Base-by-base conservation (phyloP, 805 yeast species). In the Zygoascus tannicola region DNA sequence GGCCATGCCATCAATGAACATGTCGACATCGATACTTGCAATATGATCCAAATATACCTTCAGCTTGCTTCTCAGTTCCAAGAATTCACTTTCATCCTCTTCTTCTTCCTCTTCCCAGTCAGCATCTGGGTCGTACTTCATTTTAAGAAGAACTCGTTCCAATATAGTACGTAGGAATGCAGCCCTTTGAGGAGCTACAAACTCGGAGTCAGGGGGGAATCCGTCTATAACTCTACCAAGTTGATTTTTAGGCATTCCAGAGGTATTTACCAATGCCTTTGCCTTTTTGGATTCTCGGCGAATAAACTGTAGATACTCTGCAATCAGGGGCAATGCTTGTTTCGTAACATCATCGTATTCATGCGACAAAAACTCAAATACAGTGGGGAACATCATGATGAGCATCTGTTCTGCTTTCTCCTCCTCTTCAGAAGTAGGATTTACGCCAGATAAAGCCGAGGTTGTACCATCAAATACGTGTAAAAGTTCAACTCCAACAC, bases 321-420 rank as follows among this genome's bases (percentile, higher is more conserved):
- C 76, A 38, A 92, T 67, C 55, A 86, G 83, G 5, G 92, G 81
- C 56, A 90, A 82, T 14, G 86, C 82, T 60, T 85, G 94, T 32
- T 74, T 70, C 1, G 94, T 77, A 12, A 90, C 81, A 52, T 92
- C 97, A 61, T 92, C 97, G 57, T 81, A 87, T 50, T 81, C 94
- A 59, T 86, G 82, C 23, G 76, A 73, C 58, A 92, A 71, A 51
- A 81, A 85, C 47, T 71, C 71, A 46, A 90, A 71, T 5, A 83
- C 68, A 23, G 78, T 68, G 19, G 97, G 96, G 69, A 85, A 75
- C 16, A 84, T 67, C 45, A 75, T 74, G 22, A 78, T 60, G 16
- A 85, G 67, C 52, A 77, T 73, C 36, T 65, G 67, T 43, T 65
- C 67, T 4, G 60, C 57, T 12, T 44, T 41, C 59, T 62, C 37